phyloP scores from a whole-genome alignment of 208 protist genomes.

The Acanthamoeba culbertsoni region DNA sequence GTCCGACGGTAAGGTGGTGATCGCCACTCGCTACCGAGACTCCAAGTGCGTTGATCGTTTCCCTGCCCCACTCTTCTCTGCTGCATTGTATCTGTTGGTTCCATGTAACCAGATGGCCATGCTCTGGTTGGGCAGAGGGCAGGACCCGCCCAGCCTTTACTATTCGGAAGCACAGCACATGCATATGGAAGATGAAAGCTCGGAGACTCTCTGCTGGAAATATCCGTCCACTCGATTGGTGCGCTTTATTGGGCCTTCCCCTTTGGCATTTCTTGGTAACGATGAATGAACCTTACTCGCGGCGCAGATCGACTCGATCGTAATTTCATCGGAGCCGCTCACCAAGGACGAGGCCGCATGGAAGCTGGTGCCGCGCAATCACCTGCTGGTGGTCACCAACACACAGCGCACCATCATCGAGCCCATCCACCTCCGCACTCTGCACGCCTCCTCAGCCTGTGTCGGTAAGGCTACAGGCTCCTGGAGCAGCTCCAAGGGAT shows the following conservation, averaged over 20 bases:
- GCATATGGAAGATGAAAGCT: background rate
- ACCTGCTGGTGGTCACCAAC: conserved; percentile 7
- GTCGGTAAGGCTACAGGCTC: background rate
- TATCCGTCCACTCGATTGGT: background rate
- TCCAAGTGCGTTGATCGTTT: background rate
- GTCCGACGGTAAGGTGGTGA: background rate
- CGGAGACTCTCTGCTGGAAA: background rate
- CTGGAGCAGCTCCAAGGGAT: background rate
- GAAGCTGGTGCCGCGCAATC: conserved; percentile 33
- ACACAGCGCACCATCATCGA: conserved; percentile 3
- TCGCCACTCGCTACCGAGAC: conserved; percentile 17
- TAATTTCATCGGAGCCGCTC: conserved; percentile 26
- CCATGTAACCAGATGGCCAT: no score
- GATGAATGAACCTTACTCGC: background rate
- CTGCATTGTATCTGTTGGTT: background rate
- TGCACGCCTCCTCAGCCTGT: background rate
- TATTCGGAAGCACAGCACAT: conserved; percentile 15
- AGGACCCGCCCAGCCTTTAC: conserved; percentile 27
- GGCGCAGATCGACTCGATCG: background rate
- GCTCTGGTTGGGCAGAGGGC: no score
- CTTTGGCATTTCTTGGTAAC: background rate
- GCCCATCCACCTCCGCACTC: background rate
- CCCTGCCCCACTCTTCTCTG: background rate
- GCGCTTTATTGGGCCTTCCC: background rate
- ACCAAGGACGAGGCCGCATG: background rate